phyloP scores from a whole-genome alignment of 768 basidiomycete species.

The Lanmaoa rubissima region DNA sequence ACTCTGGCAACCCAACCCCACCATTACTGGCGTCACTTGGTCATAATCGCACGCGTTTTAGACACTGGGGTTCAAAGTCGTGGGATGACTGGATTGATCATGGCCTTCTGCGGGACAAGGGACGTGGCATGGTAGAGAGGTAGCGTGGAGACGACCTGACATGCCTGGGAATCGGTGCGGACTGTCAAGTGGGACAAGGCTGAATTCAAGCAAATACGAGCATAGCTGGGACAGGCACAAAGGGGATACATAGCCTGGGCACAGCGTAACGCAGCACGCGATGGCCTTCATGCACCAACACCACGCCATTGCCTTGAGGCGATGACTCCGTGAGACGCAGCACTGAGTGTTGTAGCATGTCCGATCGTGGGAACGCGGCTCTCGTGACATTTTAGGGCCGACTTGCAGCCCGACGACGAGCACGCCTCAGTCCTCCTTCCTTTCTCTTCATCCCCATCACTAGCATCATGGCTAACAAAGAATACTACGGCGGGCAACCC shows the following conservation, averaged over 20 bases:
- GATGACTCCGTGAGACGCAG: constrained; percentile 1
- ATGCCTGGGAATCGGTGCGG: constrained; percentile 18
- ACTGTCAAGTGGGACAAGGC: neutral
- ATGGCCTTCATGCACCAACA: neutral
- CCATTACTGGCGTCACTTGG: constrained; percentile 12
- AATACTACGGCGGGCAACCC: constrained; percentile 60
- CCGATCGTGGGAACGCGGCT: constrained; percentile 22
- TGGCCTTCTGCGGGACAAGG: neutral
- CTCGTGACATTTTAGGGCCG: constrained; percentile 27
- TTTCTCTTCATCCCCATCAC: constrained; percentile 16
- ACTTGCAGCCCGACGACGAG: constrained; percentile 6
- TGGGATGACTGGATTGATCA: constrained; percentile 3
- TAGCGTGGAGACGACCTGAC: constrained; percentile 5
- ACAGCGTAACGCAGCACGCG: constrained; percentile 13
- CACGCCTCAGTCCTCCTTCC: constrained; percentile 11
- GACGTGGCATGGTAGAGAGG: neutral
- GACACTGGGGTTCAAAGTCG: neutral
- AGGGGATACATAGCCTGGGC: neutral
- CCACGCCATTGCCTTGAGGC: constrained; percentile 25
- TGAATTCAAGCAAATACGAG: neutral
- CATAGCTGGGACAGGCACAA: neutral
- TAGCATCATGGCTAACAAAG: constrained; percentile 64
- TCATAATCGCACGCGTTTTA: constrained; percentile 22
- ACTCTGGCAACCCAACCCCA: constrained; percentile 9
- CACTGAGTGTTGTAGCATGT: neutral